A percentile compares a stretch with the other conserved stretches of the same genome.
These are phyloP conservation scores for Triticum timopheevii DNA, from an alignment of 176 grass and related monocot species.

Conservation along the genomic window DNA sequence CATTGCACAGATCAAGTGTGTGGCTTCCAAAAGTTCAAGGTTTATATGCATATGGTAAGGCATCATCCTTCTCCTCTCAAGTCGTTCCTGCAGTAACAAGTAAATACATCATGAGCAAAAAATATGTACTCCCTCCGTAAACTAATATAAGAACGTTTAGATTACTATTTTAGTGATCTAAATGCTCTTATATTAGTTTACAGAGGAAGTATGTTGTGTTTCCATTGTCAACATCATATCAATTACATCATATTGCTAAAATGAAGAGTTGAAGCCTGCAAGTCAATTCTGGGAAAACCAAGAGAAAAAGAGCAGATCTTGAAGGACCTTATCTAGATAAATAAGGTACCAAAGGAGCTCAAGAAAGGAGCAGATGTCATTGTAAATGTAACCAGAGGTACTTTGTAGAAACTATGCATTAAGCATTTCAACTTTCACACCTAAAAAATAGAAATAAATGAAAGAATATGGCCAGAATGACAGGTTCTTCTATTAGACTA, in stretches of 20 bases:
- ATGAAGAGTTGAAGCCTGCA: not conserved
- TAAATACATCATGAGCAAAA: not conserved
- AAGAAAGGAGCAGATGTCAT: not conserved
- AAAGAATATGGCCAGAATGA: not conserved
- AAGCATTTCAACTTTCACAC: not conserved
- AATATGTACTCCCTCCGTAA: too few relatives aligned
- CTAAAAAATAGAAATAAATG: not conserved
- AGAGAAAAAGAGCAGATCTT: not conserved
- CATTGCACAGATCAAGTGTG: conserved; percentile 92
- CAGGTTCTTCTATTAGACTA: not conserved
- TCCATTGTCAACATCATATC: not conserved
- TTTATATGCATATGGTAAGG: conserved; percentile 99
- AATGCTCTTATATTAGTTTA: too few relatives aligned
- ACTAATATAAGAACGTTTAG: too few relatives aligned
- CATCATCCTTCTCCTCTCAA: conserved; percentile 94
- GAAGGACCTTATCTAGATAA: not conserved
- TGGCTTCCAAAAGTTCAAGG: conserved; percentile 91
- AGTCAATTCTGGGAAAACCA: not conserved
- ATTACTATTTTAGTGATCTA: too few relatives aligned
- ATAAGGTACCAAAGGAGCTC: not conserved
- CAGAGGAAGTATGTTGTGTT: not conserved
- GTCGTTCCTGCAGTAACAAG: conserved; percentile 63
- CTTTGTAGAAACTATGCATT: not conserved
- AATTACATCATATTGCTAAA: not conserved
- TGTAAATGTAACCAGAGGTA: not conserved